A percentile compares a stretch with the other conserved stretches of the same genome.
phyloP scores from a whole-genome alignment of 495 filamentous ascomycete genomes.

The Penicillium turbatum region DNA sequence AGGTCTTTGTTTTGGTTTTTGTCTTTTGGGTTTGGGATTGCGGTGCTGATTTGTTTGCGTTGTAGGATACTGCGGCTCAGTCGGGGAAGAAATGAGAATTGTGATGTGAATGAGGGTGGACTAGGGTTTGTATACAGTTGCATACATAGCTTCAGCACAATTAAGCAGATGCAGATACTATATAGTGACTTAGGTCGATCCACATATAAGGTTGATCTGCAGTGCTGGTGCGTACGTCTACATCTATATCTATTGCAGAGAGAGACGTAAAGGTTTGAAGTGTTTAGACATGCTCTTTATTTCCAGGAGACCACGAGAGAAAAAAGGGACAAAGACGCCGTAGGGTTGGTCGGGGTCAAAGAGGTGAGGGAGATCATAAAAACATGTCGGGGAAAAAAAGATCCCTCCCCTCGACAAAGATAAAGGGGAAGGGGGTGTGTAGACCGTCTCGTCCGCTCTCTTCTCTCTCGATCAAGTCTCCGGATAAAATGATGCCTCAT shows the following conservation, averaged over 20 bases:
- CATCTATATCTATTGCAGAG: slow-evolving; percentile 9
- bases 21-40: background rate
- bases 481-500: slow-evolving; percentile 16
- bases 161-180: too few relatives aligned
- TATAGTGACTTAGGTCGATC: background rate
- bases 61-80: slow-evolving; percentile 38
- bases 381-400: slow-evolving; percentile 24
- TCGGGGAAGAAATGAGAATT: slow-evolving; percentile 32
- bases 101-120: background rate
- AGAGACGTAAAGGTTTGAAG: slow-evolving; percentile 19
- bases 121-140: background rate
- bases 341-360: slow-evolving; percentile 27
- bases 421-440: slow-evolving; percentile 10
- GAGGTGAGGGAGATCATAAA: slow-evolving; percentile 28
- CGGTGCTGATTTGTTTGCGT: slow-evolving; percentile 1
- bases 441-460: slow-evolving; percentile 26
- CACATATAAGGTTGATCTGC: background rate
- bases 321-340: slow-evolving; percentile 32
- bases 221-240: background rate
- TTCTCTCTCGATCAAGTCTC: slow-evolving; percentile 25
- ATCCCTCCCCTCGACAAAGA: slow-evolving; percentile 14
- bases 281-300: slow-evolving; percentile 38
- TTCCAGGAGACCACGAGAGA: slow-evolving; percentile 37
- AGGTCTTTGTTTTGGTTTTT: too few relatives aligned
- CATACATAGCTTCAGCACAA: too few relatives aligned